Conservation (phyloP, 2,329 filamentous ascomycete species). For the Pseudogymnoascus sp. region DNA sequence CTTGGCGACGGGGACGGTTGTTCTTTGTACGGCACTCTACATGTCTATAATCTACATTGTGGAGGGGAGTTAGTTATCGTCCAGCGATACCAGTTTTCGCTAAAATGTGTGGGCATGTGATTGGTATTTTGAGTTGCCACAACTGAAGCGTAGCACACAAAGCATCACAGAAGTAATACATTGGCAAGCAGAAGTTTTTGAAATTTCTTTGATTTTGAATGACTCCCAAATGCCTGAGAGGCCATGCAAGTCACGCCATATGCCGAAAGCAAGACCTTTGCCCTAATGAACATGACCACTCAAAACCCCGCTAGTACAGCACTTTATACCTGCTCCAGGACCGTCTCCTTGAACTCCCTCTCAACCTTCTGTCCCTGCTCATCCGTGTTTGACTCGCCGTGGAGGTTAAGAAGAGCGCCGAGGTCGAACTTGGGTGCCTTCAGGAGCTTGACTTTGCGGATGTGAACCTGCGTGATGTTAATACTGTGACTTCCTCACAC, state of each 20-base stretch:
- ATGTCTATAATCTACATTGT: not conserved
- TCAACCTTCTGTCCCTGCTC: conserved; percentile 98
- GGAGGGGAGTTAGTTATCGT: conserved; percentile 1
- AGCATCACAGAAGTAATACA: not conserved
- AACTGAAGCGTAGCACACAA: not conserved
- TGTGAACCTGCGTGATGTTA: conserved; percentile 72
- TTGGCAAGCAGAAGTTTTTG: conserved; percentile 17
- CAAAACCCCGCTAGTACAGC: conserved; percentile 21
- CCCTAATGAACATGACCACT: conserved; percentile 26
- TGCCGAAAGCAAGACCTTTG: conserved; percentile 28
- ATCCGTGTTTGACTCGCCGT: conserved; percentile 94
- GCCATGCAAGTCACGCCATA: conserved; percentile 28
- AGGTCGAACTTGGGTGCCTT: conserved; percentile 99
- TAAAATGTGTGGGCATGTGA: conserved; percentile 6
- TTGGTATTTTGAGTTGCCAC: not conserved
- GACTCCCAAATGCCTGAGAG: conserved; percentile 28
- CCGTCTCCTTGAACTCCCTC: conserved; percentile 98
- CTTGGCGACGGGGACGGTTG: not conserved
- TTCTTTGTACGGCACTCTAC: not conserved
- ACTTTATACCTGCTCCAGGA: conserved; percentile 85
- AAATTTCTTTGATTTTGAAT: conserved; percentile 26
- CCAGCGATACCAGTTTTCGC: conserved; percentile 4
- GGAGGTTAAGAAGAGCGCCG: conserved; percentile 87
- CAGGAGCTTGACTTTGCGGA: conserved; percentile 99
- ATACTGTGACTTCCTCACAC: conserved; percentile 17